These are phyloP conservation scores for Pyricularia pennisetigena DNA, from an alignment of 2,329 filamentous ascomycete genomes.

Conservation along the genomic window DNA sequence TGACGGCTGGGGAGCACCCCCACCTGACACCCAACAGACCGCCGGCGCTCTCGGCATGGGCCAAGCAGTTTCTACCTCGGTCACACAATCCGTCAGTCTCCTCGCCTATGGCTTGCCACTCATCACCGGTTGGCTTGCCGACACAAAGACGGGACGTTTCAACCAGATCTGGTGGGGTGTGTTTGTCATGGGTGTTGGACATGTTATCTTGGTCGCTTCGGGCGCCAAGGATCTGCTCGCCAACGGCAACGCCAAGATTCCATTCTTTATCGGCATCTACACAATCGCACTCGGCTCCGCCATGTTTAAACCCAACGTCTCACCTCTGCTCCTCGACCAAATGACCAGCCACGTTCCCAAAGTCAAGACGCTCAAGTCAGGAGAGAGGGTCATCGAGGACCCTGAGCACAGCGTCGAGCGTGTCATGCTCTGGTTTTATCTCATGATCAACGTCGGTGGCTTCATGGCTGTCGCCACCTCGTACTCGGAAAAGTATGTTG, in stretches of 20 bases:
- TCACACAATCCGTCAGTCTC: slow-evolving; percentile 44
- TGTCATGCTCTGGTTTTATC: slow-evolving; percentile 43
- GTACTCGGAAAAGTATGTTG: slow-evolving; percentile 66
- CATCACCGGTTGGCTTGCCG: slow-evolving; percentile 47
- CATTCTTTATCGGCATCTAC: slow-evolving; percentile 51
- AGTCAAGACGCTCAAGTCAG: slow-evolving; percentile 28
- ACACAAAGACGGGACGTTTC: slow-evolving; percentile 61
- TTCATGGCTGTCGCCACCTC: slow-evolving; percentile 53
- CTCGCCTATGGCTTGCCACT: slow-evolving; percentile 49
- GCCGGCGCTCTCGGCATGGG: slow-evolving; percentile 51
- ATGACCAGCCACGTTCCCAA: slow-evolving; percentile 28
- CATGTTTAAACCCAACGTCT: slow-evolving; percentile 57
- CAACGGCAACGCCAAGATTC: slow-evolving; percentile 34
- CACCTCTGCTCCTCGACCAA: slow-evolving; percentile 33
- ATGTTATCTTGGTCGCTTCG: slow-evolving; percentile 57
- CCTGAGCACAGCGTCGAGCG: slow-evolving; percentile 34
- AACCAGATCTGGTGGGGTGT: slow-evolving; percentile 63
- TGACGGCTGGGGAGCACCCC: slow-evolving; percentile 28
- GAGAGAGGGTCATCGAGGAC: slow-evolving; percentile 35
- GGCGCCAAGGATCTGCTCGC: slow-evolving; percentile 34
- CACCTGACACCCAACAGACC: slow-evolving; percentile 29
- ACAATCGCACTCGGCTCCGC: slow-evolving; percentile 57
- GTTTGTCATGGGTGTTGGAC: slow-evolving; percentile 55
- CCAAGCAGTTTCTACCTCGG: slow-evolving; percentile 39
- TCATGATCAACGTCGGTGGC: slow-evolving; percentile 58